Percentiles rank a stretch among this genome's conserved stretches.
These are phyloP conservation scores for Fomitopsis pulvina DNA, from an alignment of 768 basidiomycete genomes.

Conservation along the genomic window DNA sequence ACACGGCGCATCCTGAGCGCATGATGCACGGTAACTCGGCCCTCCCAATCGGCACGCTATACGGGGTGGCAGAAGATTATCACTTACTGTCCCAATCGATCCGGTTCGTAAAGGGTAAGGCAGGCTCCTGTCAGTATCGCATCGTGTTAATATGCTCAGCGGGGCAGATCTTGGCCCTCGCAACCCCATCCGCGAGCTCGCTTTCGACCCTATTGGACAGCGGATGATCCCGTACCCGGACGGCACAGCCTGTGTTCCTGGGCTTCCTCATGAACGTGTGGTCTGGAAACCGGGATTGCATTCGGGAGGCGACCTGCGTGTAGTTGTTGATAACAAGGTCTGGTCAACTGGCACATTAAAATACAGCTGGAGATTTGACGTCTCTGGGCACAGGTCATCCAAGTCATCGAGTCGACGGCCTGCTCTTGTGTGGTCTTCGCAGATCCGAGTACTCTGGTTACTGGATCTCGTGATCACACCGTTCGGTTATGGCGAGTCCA, in stretches of 20 bases:
- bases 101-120: slow-evolving; percentile 50
- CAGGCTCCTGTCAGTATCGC: neutral
- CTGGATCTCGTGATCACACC: slow-evolving; percentile 73
- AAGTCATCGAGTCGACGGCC: slow-evolving; percentile 69
- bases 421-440: slow-evolving; percentile 76
- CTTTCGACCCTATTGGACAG: slow-evolving; percentile 52
- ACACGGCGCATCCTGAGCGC: slow-evolving; percentile 65
- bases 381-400: slow-evolving; percentile 44
- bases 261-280: slow-evolving; percentile 58
- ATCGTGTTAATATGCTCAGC: neutral
- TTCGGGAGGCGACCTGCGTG: slow-evolving; percentile 49
- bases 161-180: slow-evolving; percentile 41
- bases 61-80: slow-evolving; percentile 83
- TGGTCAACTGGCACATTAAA: slow-evolving; percentile 2
- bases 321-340: slow-evolving; percentile 60
- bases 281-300: slow-evolving; percentile 46
- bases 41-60: slow-evolving; percentile 61
- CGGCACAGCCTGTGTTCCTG: slow-evolving; percentile 51
- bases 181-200: slow-evolving; percentile 43
- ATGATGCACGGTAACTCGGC: slow-evolving; percentile 65
- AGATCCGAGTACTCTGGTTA: slow-evolving; percentile 65
- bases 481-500: slow-evolving; percentile 78
- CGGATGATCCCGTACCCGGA: slow-evolving; percentile 55
- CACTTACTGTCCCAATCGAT: slow-evolving; percentile 55
- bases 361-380: neutral